These are phyloP conservation scores for Didymella glomerata DNA, from an alignment of 2,329 filamentous ascomycete genomes.

Conservation along the genomic window DNA sequence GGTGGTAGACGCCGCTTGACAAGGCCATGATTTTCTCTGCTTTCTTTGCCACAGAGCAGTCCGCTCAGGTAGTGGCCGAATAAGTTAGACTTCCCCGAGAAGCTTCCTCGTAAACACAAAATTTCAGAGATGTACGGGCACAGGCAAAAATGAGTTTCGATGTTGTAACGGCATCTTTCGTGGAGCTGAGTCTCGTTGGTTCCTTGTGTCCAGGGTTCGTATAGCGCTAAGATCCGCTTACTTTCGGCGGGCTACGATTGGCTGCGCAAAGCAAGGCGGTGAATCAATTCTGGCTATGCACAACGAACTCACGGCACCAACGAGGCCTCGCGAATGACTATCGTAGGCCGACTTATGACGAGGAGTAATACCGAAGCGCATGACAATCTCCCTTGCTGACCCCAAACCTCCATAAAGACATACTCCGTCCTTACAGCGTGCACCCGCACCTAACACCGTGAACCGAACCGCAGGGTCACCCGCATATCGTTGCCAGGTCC, in stretches of 20 bases:
- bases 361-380: conserved; percentile 27
- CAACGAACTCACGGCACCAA: conserved; percentile 22
- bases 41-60: conserved; percentile 22
- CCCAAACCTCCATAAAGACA: conserved; percentile 28
- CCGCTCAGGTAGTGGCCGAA: background rate
- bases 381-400: conserved; percentile 29
- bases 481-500: conserved; percentile 36
- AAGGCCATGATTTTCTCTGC: conserved; percentile 21
- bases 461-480: conserved; percentile 31
- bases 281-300: conserved; percentile 19
- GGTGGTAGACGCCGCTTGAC: conserved; percentile 17
- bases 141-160: conserved; percentile 1
- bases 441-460: conserved; percentile 25
- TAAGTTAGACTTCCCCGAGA: background rate
- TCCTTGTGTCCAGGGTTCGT: conserved; percentile 2
- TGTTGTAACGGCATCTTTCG: conserved; percentile 3
- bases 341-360: conserved; percentile 30
- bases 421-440: conserved; percentile 26
- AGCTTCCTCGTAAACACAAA: background rate
- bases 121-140: background rate
- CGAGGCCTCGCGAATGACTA: conserved; percentile 29
- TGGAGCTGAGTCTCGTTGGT: conserved; percentile 14
- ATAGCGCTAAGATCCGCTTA: conserved; percentile 34
- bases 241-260: conserved; percentile 34
- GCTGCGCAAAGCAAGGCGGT: conserved; percentile 24